A percentile compares a stretch with the other conserved stretches of the same genome.
Evolutionary conservation across 805 yeast genomes (phyloP).

Genomic region (Debaryomyces prosopidis): DNA sequence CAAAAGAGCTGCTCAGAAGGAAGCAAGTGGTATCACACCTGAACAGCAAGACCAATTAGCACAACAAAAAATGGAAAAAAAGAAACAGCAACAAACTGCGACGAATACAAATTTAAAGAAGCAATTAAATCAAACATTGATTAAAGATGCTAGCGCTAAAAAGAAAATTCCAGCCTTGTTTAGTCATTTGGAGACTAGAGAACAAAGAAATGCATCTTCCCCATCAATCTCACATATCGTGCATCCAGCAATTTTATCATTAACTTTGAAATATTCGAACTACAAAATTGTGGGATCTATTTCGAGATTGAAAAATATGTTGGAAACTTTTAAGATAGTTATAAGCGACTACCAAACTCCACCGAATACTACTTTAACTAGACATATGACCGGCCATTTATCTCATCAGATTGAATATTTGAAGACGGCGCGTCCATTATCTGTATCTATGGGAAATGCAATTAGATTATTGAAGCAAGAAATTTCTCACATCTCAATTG

Average conservation of each 20-base stretch:
- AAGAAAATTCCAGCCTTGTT: slow-evolving; percentile 64
- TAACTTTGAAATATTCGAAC: slow-evolving; percentile 79
- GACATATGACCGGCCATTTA: slow-evolving; percentile 85
- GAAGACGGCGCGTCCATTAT: slow-evolving; percentile 86
- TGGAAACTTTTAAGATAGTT: slow-evolving; percentile 78
- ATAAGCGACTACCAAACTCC: slow-evolving; percentile 84
- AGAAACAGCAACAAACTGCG: slow-evolving; percentile 41
- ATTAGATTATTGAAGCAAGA: slow-evolving; percentile 97
- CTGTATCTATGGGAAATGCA: slow-evolving; percentile 96
- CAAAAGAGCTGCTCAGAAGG: slow-evolving; percentile 85
- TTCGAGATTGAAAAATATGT: slow-evolving; percentile 80
- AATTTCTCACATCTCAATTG: slow-evolving; percentile 79
- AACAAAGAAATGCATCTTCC: slow-evolving; percentile 64
- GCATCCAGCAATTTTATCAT: slow-evolving; percentile 80
- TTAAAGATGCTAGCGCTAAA: slow-evolving; percentile 35
- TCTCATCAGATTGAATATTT: slow-evolving; percentile 91
- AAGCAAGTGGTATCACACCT: slow-evolving; percentile 57
- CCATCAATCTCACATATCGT: slow-evolving; percentile 65
- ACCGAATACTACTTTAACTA: slow-evolving; percentile 75
- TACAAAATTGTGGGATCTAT: slow-evolving; percentile 89
- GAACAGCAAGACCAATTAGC: slow-evolving; percentile 44
- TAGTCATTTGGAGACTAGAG: slow-evolving; percentile 78
- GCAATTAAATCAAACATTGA: slow-evolving; percentile 52
- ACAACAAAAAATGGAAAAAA: slow-evolving; percentile 44
- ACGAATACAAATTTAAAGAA: slow-evolving; percentile 54